A percentile compares a stretch with the other conserved stretches of the same genome.
These are phyloP conservation scores for Dothiorella sarmentorum DNA, from an alignment of 2,329 filamentous ascomycete species.

Conservation along the genomic window DNA sequence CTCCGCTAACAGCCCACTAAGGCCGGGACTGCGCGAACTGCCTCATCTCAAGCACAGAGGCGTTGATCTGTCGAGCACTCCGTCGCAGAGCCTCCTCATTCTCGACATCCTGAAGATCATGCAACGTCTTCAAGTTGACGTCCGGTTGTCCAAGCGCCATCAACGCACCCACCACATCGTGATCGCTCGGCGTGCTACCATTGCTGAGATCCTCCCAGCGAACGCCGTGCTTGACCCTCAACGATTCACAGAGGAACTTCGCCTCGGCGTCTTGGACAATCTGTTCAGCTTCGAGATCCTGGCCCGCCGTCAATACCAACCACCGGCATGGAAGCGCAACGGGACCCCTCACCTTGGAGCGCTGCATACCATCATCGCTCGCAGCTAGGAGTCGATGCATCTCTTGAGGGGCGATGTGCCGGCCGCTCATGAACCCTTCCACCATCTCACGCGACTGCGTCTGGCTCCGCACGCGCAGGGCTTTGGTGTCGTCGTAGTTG, in stretches of 20 bases:
- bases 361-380: too few relatives aligned
- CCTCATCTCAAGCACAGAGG: too few relatives aligned
- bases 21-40: too few relatives aligned
- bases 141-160: neutral
- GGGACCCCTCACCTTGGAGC: too few relatives aligned
- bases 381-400: too few relatives aligned
- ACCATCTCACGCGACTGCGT: too few relatives aligned
- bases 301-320: neutral
- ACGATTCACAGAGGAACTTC: neutral
- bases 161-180: neutral
- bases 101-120: neutral
- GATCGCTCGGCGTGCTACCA: neutral
- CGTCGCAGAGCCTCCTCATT: too few relatives aligned
- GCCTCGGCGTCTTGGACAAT: neutral
- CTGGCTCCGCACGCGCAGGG: neutral
- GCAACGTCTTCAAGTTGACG: neutral
- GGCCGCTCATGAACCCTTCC: neutral
- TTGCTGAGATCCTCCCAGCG: neutral
- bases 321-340: too few relatives aligned
- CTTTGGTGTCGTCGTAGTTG: neutral
- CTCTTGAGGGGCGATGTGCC: neutral
- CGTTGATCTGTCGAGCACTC: too few relatives aligned
- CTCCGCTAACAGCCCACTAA: too few relatives aligned
- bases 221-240: neutral
- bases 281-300: neutral